Conservation (phyloP, 1,284 basidiomycete species). For the Coniophora puteana region DNA sequence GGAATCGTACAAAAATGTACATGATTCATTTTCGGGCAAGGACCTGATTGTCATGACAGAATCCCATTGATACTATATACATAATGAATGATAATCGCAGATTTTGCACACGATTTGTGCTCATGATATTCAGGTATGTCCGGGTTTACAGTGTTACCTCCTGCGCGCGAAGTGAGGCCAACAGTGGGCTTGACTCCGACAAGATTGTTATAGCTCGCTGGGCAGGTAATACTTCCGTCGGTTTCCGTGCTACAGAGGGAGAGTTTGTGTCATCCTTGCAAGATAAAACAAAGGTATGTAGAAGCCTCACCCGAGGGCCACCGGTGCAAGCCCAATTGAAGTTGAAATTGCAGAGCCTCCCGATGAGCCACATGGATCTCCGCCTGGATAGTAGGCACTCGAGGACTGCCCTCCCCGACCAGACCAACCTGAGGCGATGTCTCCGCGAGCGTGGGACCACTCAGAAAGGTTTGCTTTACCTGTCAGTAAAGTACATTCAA, state of each 20-base stretch:
- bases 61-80: no score
- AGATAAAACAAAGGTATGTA: slow-evolving; percentile 1
- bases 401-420: slow-evolving; percentile 63
- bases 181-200: slow-evolving; percentile 62
- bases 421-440: slow-evolving; percentile 58
- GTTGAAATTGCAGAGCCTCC: slow-evolving; percentile 60
- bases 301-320: slow-evolving; percentile 46
- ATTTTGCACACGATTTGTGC: no score
- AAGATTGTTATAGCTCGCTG: slow-evolving; percentile 48
- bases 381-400: slow-evolving; percentile 56
- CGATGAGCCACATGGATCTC: slow-evolving; percentile 62
- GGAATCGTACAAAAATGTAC: no score
- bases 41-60: no score
- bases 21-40: no score
- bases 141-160: no score
- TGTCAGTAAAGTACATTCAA: slow-evolving; percentile 11
- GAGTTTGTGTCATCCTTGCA: not conserved
- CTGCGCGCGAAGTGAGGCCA: slow-evolving; percentile 59
- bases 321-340: slow-evolving; percentile 59
- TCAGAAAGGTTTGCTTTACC: slow-evolving; percentile 67
- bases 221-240: slow-evolving; percentile 59
- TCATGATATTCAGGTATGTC: no score
- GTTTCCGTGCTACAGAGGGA: slow-evolving; percentile 44
- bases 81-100: no score
- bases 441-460: slow-evolving; percentile 57